Percentiles rank a stretch among this genome's conserved stretches.
Conservation (phyloP, 169 alveolate genomes). For the Cryptosporidium baileyi region DNA sequence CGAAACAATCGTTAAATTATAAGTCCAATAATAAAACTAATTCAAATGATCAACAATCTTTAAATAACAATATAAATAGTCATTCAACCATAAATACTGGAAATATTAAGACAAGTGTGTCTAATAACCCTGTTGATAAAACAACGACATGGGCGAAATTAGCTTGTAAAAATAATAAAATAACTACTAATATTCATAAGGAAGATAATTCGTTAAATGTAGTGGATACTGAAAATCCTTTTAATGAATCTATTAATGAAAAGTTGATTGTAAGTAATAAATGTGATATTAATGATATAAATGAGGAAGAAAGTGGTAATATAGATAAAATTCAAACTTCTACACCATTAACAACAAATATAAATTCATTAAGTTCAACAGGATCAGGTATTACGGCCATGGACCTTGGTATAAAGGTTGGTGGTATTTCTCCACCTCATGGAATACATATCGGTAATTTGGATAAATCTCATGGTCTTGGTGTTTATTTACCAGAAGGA, state of each 20-base stretch:
- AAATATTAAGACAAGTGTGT: neutral
- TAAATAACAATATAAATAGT: neutral
- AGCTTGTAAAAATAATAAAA: constrained; percentile 41
- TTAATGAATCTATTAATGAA: neutral
- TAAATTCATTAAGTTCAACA: neutral
- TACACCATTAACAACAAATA: neutral
- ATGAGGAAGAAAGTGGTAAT: neutral
- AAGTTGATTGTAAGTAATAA: neutral
- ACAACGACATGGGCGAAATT: constrained; percentile 56
- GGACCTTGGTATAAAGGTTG: constrained; percentile 59
- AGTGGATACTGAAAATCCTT: neutral
- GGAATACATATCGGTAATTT: constrained; percentile 59
- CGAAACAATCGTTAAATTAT: neutral
- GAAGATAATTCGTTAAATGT: neutral
- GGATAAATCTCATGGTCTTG: constrained; percentile 11
- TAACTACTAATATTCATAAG: neutral
- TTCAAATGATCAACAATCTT: neutral
- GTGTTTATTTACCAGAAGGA: constrained; percentile 65
- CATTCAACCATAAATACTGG: neutral
- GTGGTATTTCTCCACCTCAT: constrained; percentile 33
- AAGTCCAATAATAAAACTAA: neutral
- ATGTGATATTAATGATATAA: neutral
- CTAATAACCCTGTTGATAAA: constrained; percentile 2
- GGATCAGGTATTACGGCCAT: constrained; percentile 35
- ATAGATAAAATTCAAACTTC: neutral